These are phyloP conservation scores for Lipomyces yarrowii DNA, from an alignment of 1,139 yeast genomes.

Conservation along the genomic window DNA sequence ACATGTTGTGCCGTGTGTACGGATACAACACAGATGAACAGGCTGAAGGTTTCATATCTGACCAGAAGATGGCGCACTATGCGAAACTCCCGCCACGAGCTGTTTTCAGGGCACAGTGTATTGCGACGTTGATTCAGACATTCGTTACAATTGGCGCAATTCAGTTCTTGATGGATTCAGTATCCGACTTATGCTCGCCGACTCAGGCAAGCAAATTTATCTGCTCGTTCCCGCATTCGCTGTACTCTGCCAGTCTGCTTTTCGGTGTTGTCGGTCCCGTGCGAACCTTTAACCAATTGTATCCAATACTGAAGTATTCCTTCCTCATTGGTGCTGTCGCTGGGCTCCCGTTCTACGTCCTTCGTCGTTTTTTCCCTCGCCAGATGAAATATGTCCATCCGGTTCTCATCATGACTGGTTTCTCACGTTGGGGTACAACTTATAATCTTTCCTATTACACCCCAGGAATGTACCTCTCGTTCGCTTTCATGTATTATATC, in stretches of 20 bases:
- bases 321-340: slow-evolving; percentile 57
- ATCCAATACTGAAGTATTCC: slow-evolving; percentile 41
- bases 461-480: slow-evolving; percentile 53
- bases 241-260: slow-evolving; percentile 46
- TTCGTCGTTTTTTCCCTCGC: slow-evolving; percentile 10
- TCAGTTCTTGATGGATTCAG: slow-evolving; percentile 53
- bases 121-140: slow-evolving; percentile 38
- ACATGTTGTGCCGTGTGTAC: slow-evolving; percentile 62
- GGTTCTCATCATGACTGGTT: slow-evolving; percentile 57
- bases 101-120: slow-evolving; percentile 56
- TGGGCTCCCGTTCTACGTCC: slow-evolving; percentile 1
- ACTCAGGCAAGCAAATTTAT: slow-evolving; percentile 45
- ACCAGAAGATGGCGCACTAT: slow-evolving; percentile 66
- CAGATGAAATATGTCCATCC: slow-evolving; percentile 42
- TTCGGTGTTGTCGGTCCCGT: slow-evolving; percentile 65
- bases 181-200: slow-evolving; percentile 40
- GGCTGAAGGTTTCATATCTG: slow-evolving; percentile 57
- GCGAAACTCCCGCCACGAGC: slow-evolving; percentile 63
- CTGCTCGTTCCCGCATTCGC: slow-evolving; percentile 43
- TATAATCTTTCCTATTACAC: slow-evolving; percentile 55
- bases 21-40: slow-evolving; percentile 63
- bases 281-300: slow-evolving; percentile 45
- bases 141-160: slow-evolving; percentile 57
- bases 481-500: slow-evolving; percentile 53
- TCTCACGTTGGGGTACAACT: slow-evolving; percentile 53